Evolutionary conservation across 2,329 filamentous ascomycete species (phyloP).

Genomic region (Bimuria novae-zelandiae): DNA sequence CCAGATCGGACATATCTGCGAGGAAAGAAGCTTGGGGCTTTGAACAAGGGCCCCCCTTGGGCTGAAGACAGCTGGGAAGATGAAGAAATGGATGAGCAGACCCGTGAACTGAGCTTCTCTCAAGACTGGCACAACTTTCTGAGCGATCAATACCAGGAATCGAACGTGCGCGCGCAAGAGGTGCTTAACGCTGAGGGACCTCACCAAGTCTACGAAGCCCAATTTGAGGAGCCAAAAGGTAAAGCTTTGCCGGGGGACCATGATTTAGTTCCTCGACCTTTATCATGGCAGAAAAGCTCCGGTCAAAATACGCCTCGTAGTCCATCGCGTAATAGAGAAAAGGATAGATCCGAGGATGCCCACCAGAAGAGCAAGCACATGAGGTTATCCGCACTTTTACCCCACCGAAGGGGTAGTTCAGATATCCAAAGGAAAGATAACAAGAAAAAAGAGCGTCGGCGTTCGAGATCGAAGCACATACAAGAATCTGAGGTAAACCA

Average conservation of each 20-base stretch:
- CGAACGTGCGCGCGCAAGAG: constrained; percentile 14
- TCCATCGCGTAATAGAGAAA: constrained; percentile 3
- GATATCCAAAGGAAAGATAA: not conserved
- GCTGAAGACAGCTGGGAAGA: constrained; percentile 24
- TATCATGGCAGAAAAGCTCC: constrained; percentile 25
- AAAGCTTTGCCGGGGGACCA: constrained; percentile 10
- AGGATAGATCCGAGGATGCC: not conserved
- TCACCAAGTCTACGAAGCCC: constrained; percentile 6
- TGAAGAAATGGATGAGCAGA: constrained; percentile 24
- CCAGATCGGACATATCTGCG: constrained; percentile 14
- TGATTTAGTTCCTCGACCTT: constrained; percentile 19
- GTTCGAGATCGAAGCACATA: not conserved
- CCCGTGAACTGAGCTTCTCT: constrained; percentile 30
- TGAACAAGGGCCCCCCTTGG: constrained; percentile 18
- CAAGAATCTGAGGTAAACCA: constrained; percentile 4
- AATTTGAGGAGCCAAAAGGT: not conserved
- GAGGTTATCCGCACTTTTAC: constrained; percentile 22
- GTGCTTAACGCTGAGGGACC: constrained; percentile 6
- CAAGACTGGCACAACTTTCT: constrained; percentile 39
- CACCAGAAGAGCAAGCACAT: constrained; percentile 13
- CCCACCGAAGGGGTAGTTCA: constrained; percentile 15
- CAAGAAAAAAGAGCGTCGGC: not conserved
- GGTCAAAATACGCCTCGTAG: constrained; percentile 1
- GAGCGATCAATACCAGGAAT: constrained; percentile 29
- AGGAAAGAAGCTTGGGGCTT: constrained; percentile 18